Conservation (phyloP, 2,329 filamentous ascomycete genomes). For the Trichophyton mentagrophytes region DNA sequence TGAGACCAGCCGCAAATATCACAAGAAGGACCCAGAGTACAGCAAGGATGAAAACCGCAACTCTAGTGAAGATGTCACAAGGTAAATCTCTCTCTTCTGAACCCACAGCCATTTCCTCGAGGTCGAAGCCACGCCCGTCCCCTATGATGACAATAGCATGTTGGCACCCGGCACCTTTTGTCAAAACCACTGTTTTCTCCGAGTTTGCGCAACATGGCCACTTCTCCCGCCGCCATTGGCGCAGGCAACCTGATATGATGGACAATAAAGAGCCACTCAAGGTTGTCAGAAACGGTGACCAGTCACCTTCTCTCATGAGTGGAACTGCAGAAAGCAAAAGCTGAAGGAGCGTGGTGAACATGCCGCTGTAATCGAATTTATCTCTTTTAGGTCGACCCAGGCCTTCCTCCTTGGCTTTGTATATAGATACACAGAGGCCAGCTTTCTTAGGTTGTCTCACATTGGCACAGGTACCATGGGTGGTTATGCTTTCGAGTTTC, state of each 20-base stretch:
- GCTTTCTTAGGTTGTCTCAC: neutral
- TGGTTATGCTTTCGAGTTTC: neutral
- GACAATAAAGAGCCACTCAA: slow-evolving; percentile 28
- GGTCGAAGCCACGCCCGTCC: slow-evolving; percentile 24
- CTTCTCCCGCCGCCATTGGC: slow-evolving; percentile 36
- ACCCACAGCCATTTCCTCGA: slow-evolving; percentile 32
- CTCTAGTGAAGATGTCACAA: neutral
- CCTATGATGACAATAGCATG: slow-evolving; percentile 31
- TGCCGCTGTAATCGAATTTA: slow-evolving; percentile 17
- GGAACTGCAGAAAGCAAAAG: slow-evolving; percentile 28
- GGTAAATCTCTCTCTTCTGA: neutral
- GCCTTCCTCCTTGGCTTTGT: neutral
- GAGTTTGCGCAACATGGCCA: slow-evolving; percentile 26
- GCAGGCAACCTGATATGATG: slow-evolving; percentile 24
- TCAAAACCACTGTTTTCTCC: slow-evolving; percentile 26
- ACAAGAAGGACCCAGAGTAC: slow-evolving; percentile 32
- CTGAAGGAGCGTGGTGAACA: slow-evolving; percentile 16
- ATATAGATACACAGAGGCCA: slow-evolving; percentile 7
- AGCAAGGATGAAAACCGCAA: slow-evolving; percentile 15
- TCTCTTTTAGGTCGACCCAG: slow-evolving; percentile 11
- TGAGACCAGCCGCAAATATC: slow-evolving; percentile 28
- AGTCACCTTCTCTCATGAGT: slow-evolving; percentile 22
- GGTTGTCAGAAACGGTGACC: slow-evolving; percentile 32
- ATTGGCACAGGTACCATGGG: neutral
- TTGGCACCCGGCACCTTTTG: slow-evolving; percentile 31